Base-by-base conservation (phyloP, 2,329 filamentous ascomycete species). In the Fusarium sambucinum region DNA sequence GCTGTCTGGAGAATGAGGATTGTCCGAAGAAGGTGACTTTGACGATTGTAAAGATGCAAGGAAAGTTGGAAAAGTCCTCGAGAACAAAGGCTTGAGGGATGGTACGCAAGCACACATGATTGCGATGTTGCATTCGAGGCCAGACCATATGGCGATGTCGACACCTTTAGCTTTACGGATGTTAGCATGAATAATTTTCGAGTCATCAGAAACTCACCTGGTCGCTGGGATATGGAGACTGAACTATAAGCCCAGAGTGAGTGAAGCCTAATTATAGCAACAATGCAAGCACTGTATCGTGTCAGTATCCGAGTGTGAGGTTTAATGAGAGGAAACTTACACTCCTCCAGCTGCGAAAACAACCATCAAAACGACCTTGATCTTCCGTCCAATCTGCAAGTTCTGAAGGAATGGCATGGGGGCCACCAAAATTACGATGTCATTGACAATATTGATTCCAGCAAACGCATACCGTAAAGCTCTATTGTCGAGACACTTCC, bases 361-460 rank as follows among this genome's bases (percentile, higher is more conserved):
- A n/a, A 42, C 52, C 30, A 55, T 30, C 10, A 55, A n/a, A n/a
- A 48, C 27, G 0, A 55, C 12, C 2, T 48, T 55, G 5, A 50
- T 23, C 16, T 30, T 38, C 4, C 25, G 21, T 27, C 12, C 52
- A 3, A 48, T 55, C 2, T 55, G 42, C 3, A 55, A 16, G 5
- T 7, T 55, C 1, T 12, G 23, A 2, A 55, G 23, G 6, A 55
- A 50, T 3, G 42, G 52, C 32, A 55, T 55, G 1, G 52, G 52
- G 6, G 52, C 52, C 2, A 55, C n/a, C 6, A 55, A 7, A 5
- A 55, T 42, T 1, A 8, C 2, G 6, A 50, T 38, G 2, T 55
- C 52, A n/a, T 55, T 55, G 19, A 50, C 12, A 2, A 55, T 55
- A 1, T 55, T 55, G n/a, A 55, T 55, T 14, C 52, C 52, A 14